A percentile compares a stretch with the other conserved stretches of the same genome.
Conservation (phyloP, 352 stramenopile genomes). For the Pythium grandisporangium region DNA sequence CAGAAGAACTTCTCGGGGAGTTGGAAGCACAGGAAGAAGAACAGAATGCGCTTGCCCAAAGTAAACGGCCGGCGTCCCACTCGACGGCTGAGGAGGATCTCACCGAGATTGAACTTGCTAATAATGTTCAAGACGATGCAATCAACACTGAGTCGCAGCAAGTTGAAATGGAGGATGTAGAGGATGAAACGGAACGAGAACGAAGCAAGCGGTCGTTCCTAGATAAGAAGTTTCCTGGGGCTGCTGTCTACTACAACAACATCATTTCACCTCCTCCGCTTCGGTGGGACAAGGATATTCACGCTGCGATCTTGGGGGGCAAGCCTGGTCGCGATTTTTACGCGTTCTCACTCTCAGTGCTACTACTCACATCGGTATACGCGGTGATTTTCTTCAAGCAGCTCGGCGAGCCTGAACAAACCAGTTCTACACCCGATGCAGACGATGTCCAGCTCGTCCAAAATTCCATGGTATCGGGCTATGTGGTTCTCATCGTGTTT, state of each 20-base stretch:
- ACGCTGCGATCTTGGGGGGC: constrained; percentile 62
- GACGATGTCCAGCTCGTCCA: constrained; percentile 47
- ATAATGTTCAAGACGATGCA: neutral
- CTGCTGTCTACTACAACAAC: constrained; percentile 47
- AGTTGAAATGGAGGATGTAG: constrained; percentile 52
- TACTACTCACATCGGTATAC: constrained; percentile 59
- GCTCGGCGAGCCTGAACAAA: constrained; percentile 48
- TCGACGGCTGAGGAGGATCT: no score
- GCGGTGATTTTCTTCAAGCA: constrained; percentile 71
- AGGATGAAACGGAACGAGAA: constrained; percentile 22
- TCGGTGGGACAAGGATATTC: constrained; percentile 84
- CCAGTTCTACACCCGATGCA: constrained; percentile 19
- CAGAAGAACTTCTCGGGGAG: constrained; percentile 14
- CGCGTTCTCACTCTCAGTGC: constrained; percentile 47
- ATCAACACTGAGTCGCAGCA: constrained; percentile 39
- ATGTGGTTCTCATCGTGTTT: constrained; percentile 76
- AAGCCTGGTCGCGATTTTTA: constrained; percentile 79
- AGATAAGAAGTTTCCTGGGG: constrained; percentile 32
- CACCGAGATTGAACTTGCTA: no score
- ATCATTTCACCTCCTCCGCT: constrained; percentile 53
- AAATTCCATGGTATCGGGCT: constrained; percentile 75
- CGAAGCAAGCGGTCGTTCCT: constrained; percentile 48
- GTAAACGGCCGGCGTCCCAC: no score
- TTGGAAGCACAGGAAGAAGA: constrained; percentile 13
- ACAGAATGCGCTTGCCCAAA: neutral